Evolutionary conservation across 306 rosid species (phyloP).

Genomic region (Quercus bicolor): DNA sequence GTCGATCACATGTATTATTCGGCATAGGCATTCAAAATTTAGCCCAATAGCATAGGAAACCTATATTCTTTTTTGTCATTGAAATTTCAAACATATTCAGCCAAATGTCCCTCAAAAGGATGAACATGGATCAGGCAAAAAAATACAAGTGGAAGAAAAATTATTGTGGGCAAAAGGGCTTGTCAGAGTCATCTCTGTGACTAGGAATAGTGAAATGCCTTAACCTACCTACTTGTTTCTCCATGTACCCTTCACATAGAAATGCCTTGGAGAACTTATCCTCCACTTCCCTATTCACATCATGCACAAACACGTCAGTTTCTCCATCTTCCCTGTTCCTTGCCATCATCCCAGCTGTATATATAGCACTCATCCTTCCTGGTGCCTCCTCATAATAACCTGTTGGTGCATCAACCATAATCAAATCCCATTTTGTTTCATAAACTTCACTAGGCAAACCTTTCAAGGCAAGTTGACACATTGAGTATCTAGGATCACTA

Average conservation of each 20-base stretch:
- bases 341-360: constrained; percentile 82
- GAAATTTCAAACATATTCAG: neutral
- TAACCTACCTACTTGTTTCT: constrained; percentile 62
- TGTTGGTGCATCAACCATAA: constrained; percentile 88
- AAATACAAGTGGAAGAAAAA: neutral
- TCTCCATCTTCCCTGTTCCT: constrained; percentile 46
- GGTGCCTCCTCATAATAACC: constrained; percentile 68
- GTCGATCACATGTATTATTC: too few species aligned
- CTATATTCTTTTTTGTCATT: neutral
- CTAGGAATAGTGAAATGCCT: constrained; percentile 71
- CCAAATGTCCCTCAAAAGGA: neutral
- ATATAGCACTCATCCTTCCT: constrained; percentile 80
- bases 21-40: too few species aligned
- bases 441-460: constrained; percentile 53
- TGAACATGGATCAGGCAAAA: neutral
- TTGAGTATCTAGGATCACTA: constrained; percentile 43
- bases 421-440: constrained; percentile 66
- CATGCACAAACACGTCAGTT: constrained; percentile 72
- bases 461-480: constrained; percentile 58
- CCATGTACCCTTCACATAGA: constrained; percentile 53
- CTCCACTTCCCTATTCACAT: constrained; percentile 70
- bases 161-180: constrained; percentile 56
- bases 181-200: constrained; percentile 34
- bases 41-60: neutral
- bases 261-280: constrained; percentile 60